Base-by-base conservation (phyloP, 106 monocot genomes). In the Posidonia australis region DNA sequence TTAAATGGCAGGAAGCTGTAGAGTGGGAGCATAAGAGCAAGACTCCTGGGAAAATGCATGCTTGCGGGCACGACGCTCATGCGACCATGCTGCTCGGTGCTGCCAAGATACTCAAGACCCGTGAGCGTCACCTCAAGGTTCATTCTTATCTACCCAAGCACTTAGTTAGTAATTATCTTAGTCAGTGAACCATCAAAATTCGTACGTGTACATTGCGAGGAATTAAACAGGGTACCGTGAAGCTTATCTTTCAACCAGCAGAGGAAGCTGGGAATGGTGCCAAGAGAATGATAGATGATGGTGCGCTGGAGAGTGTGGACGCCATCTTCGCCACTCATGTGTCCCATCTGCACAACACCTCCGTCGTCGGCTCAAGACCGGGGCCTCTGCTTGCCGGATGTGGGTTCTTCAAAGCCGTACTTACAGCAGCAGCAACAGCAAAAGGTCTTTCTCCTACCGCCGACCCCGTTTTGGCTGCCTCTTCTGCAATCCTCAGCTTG, bases 341-440 rank as follows among this genome's bases (percentile, higher is more conserved):
- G 5, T 87, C 80, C 0, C 75, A 76, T 54, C 63, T 72, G 25
- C 70, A 71, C 26, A 75, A 68, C 18, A 80, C 84, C 42, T 74
- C 79, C 48, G 68, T 82, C 54, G 78, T 88, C 44, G 78, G 77
- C 56, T 89, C 85, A 5, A 69, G 82, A 31, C 43, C 83, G 25
- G 92, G 92, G 36, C 81, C 92, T 49, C 54, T 93, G 30, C 88
- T 93, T 53, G 92, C 92, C 29, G 88, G 85, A 24, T 88, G 88
- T 59, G 92, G 88, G 12, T 88, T 88, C 70, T 88, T 88, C 75
- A 77, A 63, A 56, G 92, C 83, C n/a, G 53, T 73, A 9, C 72
- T 88, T 57, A 65, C 22, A 17, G 66, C 49, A 17, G 66, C 49
- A 22, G 11, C 27, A 36, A 27, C 17, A 30, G 51, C 5, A 49